Evolutionary conservation across 805 yeast genomes (phyloP), one percentile per base, ranked within the genome.

Genomic region (Saccharomycopsis lassenensis): DNA sequence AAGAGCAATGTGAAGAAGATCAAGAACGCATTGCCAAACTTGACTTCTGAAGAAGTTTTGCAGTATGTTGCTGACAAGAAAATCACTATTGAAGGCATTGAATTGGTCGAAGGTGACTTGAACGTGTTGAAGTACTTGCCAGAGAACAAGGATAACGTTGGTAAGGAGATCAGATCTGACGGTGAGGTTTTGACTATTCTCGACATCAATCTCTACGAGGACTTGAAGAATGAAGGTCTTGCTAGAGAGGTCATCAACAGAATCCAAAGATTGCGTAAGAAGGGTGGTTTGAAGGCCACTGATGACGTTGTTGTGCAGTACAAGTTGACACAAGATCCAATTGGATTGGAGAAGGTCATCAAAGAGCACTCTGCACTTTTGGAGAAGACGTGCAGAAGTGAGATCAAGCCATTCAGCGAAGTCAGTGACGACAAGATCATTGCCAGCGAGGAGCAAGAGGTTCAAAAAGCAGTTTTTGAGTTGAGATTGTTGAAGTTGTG

Each of bases 241-340:
- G 95, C 95, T 5, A 84, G 99, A 67, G 97, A 91, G 61, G 70
- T 91, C 55, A 74, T 91, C 54, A 91, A 91, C 73, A 86, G 98
- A 63, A 85, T 91, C 48, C 99, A 91, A 70, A 80, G 95, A 60
- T 74, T 87, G 56, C 81, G 99, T 64, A 91, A 91, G 79, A 86
- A 87, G 71, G 86, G 83, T 46, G 94, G 95, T 23, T 69, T 91
- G 54, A 82, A 82, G 55, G 87, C 94, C 44, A 89, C 96, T 30
- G 98, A 91, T 56, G 98, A 91, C 49, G 93, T 91, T 35, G 59
- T 72, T 46, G 95, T 91, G 42, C 86, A 89, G 61, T 83, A 83
- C 61, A 63, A 73, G 46, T 56, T 86, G 43, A 48, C 62, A 40
- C 70, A 74, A 46, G 75, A 71, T 46, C 74, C 83, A 42, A 69